These are phyloP conservation scores for Yarrowia galli DNA, from an alignment of 1,139 yeast species.

Conservation along the genomic window DNA sequence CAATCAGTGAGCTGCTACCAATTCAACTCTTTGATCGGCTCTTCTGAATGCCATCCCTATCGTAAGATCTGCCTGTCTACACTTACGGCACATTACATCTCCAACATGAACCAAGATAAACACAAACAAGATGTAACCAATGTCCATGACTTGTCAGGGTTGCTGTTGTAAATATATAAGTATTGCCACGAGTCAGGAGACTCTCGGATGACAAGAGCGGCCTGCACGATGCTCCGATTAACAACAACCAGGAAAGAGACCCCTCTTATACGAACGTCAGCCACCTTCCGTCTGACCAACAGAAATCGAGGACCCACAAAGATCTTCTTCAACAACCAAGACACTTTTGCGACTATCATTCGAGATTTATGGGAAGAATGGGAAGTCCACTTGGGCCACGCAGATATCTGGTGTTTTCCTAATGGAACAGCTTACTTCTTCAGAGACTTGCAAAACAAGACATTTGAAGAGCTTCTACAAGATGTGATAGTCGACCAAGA, in stretches of 20 bases:
- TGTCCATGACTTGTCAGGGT: neutral
- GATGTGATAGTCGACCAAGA: neutral
- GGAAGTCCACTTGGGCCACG: neutral
- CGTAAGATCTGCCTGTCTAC: no score
- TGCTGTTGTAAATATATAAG: neutral
- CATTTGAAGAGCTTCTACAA: neutral
- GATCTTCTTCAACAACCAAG: neutral
- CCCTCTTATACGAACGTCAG: neutral
- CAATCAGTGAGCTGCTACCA: no score
- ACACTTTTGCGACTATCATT: neutral
- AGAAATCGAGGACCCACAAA: neutral
- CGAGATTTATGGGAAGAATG: neutral
- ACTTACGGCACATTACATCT: no score
- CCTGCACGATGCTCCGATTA: neutral
- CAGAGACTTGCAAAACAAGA: slow-evolving; percentile 7
- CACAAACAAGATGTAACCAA: no score
- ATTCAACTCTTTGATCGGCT: no score
- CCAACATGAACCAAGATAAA: no score
- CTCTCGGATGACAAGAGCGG: no score
- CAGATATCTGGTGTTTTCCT: slow-evolving; percentile 1
- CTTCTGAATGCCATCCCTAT: no score
- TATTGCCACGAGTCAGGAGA: neutral
- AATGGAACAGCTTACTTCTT: neutral
- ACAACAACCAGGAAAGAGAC: neutral
- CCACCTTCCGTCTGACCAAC: neutral